Evolutionary conservation across 495 filamentous ascomycete genomes (phyloP), one percentile per base, ranked within the genome.

Genomic region (Lasiosphaeria ovina): DNA sequence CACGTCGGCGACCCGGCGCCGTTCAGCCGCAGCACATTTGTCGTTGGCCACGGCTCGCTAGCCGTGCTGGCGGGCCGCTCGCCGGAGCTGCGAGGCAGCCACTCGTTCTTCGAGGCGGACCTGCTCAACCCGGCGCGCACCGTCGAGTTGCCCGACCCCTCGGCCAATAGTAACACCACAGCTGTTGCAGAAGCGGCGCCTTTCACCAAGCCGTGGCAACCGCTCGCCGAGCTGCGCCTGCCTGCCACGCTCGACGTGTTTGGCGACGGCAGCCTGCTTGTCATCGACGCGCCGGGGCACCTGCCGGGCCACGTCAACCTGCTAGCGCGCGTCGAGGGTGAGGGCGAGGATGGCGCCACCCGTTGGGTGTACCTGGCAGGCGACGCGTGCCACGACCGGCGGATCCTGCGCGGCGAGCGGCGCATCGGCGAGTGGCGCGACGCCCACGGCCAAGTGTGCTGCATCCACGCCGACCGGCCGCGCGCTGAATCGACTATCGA

Each of bases 211-310:
- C 51, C 31, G 42, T 76, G 73, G 73, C 7, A 66, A 38, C 53
- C 64, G 2, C 50, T 72, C 16, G 59, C 54, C 8, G 49, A 49
- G 5, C 58, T 51, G 16, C 11, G 34, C 35, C 35, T 79, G 6
- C 69, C 72, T 0, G n/a, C 70, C 17, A 60, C 64, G 1, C 69
- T 78, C 11, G 77, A 80, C 58, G 4, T 79, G 7, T 81, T 79
- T 56, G 47, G 44, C 35, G 79, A 79, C 54, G 69, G 68, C 4
- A 68, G 62, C 35, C 34, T 78, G 4, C 70, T 71, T 35, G 66
- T 81, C 8, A 70, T 80, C 3, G 63, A 78, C 55, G 71, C 76
- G 0, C 79, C 79, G 1, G 77, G 77, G 6, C 78, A 81, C 62
- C 62, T 79, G 2, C 70, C 71, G 3, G 77, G 77, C 0, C 78